These are phyloP conservation scores for Sclerotinia subarctica DNA, from an alignment of 2,329 filamentous ascomycete genomes.

Conservation along the genomic window DNA sequence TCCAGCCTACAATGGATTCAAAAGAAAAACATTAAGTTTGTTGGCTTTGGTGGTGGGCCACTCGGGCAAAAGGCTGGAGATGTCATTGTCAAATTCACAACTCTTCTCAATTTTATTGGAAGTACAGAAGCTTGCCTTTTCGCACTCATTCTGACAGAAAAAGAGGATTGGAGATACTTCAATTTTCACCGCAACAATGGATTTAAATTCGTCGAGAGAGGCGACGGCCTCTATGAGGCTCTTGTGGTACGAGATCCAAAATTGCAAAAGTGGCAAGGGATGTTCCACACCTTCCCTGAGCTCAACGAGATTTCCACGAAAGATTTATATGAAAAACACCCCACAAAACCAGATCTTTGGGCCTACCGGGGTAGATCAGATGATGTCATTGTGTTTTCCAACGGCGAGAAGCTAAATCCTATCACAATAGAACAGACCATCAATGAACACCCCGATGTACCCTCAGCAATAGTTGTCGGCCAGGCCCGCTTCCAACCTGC, in stretches of 20 bases:
- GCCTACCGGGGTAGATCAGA: conserved; percentile 34
- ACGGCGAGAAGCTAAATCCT: conserved; percentile 43
- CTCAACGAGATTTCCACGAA: conserved; percentile 11
- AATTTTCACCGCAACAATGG: conserved; percentile 13
- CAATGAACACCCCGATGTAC: conserved; percentile 1
- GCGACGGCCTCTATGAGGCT: conserved; percentile 14
- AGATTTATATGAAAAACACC: conserved; percentile 13
- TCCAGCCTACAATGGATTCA: conserved; percentile 7
- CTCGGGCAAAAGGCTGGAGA: conserved; percentile 17
- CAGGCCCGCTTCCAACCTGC: conserved; percentile 24
- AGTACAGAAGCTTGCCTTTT: conserved; percentile 13
- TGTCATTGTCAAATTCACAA: conserved; percentile 7
- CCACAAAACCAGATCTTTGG: conserved; percentile 8
- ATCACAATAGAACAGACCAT: conserved; percentile 15
- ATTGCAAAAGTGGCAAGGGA: conserved; percentile 8
- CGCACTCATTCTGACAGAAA: background rate
- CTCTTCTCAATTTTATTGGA: conserved; percentile 14
- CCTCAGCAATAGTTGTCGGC: conserved; percentile 25
- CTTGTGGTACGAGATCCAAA: conserved; percentile 5
- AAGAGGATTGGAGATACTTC: conserved; percentile 18
- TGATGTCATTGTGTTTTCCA: conserved; percentile 44
- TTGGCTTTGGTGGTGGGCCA: conserved; percentile 13
- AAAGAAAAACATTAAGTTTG: conserved; percentile 8
- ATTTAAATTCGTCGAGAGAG: background rate
- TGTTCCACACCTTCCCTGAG: conserved; percentile 20